These are phyloP conservation scores for Papiliotrema terrestris DNA, from an alignment of 1,284 basidiomycete species.

Conservation along the genomic window DNA sequence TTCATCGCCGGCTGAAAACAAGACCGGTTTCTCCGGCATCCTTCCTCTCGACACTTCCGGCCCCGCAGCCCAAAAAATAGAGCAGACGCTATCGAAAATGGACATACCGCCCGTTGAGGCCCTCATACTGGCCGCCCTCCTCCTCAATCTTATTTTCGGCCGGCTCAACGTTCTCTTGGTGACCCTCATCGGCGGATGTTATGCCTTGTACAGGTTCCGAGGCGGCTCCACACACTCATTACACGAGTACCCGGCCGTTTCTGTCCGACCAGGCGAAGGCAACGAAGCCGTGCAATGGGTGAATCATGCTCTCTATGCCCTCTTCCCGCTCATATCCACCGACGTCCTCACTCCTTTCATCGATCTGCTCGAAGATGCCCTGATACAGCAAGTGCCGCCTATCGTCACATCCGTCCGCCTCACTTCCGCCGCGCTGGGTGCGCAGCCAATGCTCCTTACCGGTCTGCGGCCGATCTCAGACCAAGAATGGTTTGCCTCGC, in stretches of 20 bases:
- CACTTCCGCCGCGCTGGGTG: conserved; percentile 39
- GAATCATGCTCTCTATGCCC: conserved; percentile 42
- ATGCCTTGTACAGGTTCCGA: not conserved
- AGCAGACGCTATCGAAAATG: not conserved
- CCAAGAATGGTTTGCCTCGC: conserved; percentile 45
- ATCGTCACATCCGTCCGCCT: conserved; percentile 46
- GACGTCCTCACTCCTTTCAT: conserved; percentile 49
- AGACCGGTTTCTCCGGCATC: not conserved
- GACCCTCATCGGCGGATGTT: not conserved
- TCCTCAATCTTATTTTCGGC: conserved; percentile 1
- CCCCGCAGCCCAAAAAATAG: not conserved
- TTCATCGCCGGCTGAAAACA: too few relatives aligned
- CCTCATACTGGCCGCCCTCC: not conserved
- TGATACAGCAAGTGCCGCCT: conserved; percentile 45
- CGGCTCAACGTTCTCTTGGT: not conserved
- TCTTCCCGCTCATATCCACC: conserved; percentile 48
- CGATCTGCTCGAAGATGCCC: conserved; percentile 48
- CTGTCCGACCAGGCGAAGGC: not conserved
- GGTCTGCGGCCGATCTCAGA: conserved; percentile 42
- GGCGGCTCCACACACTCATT: not conserved
- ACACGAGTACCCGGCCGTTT: not conserved
- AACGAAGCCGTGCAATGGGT: conserved; percentile 24
- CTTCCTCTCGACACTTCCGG: too few relatives aligned
- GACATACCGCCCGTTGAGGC: not conserved
- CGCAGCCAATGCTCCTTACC: conserved; percentile 42